phyloP scores from a whole-genome alignment of 129 eudicot genomes.

The Tagetes patula region DNA sequence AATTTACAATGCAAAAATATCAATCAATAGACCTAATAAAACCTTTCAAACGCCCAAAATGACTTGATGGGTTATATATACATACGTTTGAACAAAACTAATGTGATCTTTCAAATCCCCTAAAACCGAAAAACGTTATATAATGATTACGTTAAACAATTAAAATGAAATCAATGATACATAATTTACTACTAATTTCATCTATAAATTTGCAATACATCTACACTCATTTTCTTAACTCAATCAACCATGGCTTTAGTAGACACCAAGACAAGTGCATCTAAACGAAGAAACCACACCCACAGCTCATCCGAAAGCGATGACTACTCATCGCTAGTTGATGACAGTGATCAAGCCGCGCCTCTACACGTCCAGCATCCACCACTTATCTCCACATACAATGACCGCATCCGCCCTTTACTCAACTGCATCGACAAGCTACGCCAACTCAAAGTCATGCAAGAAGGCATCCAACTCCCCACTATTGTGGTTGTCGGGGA shows the following conservation, averaged over 20 bases:
- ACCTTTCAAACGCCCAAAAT: background rate
- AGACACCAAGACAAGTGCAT: constrained; percentile 19
- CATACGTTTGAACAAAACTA: background rate
- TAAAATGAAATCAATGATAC: background rate
- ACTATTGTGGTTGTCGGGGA: constrained; percentile 56
- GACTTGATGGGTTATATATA: background rate
- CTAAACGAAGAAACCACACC: constrained; percentile 12
- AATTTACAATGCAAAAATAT: too few relatives aligned
- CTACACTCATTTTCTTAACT: constrained; percentile 1
- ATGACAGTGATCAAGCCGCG: background rate
- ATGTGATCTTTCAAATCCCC: background rate
- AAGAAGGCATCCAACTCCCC: constrained; percentile 57
- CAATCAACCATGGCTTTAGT: constrained; percentile 22
- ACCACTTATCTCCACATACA: constrained; percentile 41
- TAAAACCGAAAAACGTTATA: background rate
- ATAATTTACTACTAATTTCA: background rate
- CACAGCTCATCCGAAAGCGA: constrained; percentile 27
- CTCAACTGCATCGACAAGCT: constrained; percentile 47
- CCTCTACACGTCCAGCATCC: constrained; percentile 20
- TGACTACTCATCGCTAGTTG: constrained; percentile 23
- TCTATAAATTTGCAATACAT: constrained; percentile 22
- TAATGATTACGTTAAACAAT: background rate
- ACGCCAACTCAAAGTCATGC: constrained; percentile 40
- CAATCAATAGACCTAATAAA: background rate
- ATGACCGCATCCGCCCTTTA: constrained; percentile 48